Evolutionary conservation across 371 early-diverging fungal species (phyloP).

Genomic region (Saksenaea vasiformis): DNA sequence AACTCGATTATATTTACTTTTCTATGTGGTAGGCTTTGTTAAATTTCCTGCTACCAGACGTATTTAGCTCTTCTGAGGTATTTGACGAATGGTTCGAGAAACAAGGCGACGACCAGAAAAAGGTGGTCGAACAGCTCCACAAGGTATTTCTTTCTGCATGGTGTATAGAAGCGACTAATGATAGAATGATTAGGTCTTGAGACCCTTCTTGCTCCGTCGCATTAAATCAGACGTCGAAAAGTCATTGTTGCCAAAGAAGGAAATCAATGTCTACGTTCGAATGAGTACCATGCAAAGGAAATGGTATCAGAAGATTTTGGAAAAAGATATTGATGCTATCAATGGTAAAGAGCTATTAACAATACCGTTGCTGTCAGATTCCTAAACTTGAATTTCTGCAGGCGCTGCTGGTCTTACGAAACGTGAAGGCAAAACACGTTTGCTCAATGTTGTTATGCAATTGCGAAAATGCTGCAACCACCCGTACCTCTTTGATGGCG

Average conservation of each 20-base stretch:
- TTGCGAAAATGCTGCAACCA: slow-evolving; percentile 99
- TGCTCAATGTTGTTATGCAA: slow-evolving; percentile 99
- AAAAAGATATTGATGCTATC: slow-evolving; percentile 96
- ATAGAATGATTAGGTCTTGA: slow-evolving; percentile 62
- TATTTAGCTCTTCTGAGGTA: slow-evolving; percentile 90
- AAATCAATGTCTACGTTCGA: slow-evolving; percentile 94
- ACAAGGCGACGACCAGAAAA: slow-evolving; percentile 79
- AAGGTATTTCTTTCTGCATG: slow-evolving; percentile 55
- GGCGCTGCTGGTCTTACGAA: slow-evolving; percentile 54
- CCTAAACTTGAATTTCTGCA: background rate
- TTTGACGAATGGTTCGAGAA: slow-evolving; percentile 92
- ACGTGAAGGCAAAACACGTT: slow-evolving; percentile 81
- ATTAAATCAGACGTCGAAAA: slow-evolving; percentile 99
- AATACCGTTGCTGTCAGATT: background rate
- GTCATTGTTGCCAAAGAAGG: slow-evolving; percentile 95
- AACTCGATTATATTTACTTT: background rate
- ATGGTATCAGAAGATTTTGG: slow-evolving; percentile 97
- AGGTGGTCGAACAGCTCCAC: slow-evolving; percentile 90
- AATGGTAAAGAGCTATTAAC: slow-evolving; percentile 63
- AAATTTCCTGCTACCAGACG: slow-evolving; percentile 97
- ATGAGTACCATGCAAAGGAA: slow-evolving; percentile 95
- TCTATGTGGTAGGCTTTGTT: slow-evolving; percentile 73
- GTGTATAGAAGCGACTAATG: background rate
- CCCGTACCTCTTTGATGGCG: slow-evolving; percentile 99
- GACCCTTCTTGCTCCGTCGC: slow-evolving; percentile 96